Evolutionary conservation across 179 eudicot genomes (phyloP).

Genomic region (Vitellaria paradoxa): DNA sequence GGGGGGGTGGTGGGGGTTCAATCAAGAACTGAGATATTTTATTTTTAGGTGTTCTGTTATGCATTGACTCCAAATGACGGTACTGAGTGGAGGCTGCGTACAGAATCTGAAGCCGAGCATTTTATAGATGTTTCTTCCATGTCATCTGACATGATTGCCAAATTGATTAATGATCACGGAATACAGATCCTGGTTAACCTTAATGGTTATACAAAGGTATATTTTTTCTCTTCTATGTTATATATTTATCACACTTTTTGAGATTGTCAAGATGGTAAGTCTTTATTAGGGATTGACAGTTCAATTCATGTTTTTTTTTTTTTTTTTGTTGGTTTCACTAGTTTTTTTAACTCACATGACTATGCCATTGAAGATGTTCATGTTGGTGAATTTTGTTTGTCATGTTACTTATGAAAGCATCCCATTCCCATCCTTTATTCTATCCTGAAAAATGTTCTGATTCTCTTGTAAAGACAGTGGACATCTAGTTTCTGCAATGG

Average conservation of each 20-base stretch:
- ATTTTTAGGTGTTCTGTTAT: conserved; percentile 76
- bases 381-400: no score
- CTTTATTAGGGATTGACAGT: not conserved
- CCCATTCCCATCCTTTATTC: no score
- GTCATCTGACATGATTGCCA: conserved; percentile 89
- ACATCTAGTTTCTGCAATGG: no score
- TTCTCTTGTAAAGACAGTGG: no score
- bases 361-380: not conserved
- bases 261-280: not conserved
- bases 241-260: not conserved
- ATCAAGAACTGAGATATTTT: not conserved
- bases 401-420: no score
- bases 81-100: conserved; percentile 87
- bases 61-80: conserved; percentile 91
- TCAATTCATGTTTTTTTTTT: not conserved
- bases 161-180: conserved; percentile 69
- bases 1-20: no score
- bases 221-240: no score
- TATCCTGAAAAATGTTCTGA: no score
- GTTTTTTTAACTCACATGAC: not conserved
- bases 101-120: conserved; percentile 83
- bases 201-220: conserved; percentile 93
- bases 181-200: conserved; percentile 88
- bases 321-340: not conserved
- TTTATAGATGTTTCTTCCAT: conserved; percentile 79